Percentiles rank a stretch among this genome's conserved stretches.
These are phyloP conservation scores for Coemansia sp. DNA, from an alignment of 192 early-diverging fungal species.

Conservation along the genomic window DNA sequence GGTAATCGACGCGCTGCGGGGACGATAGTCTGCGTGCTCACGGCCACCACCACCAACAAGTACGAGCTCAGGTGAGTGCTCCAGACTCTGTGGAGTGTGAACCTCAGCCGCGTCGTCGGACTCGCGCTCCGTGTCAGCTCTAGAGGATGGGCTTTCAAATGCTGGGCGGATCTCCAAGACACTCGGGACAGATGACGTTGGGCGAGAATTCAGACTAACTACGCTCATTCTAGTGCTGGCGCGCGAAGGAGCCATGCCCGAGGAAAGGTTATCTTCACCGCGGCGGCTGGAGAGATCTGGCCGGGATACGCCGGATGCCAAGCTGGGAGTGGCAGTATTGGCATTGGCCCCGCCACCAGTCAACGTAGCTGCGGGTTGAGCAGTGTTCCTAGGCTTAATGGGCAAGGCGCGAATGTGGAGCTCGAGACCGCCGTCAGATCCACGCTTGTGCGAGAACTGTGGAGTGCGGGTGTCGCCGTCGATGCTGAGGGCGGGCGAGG, in stretches of 20 bases:
- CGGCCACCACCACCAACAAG: constrained; percentile 43
- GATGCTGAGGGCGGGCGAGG: constrained; percentile 33
- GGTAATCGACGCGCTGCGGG: constrained; percentile 43
- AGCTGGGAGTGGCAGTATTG: background rate
- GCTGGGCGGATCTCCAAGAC: constrained; percentile 48
- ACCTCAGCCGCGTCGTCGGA: constrained; percentile 13
- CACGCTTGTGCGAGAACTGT: constrained; percentile 35
- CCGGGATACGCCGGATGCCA: background rate
- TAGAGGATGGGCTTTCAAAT: constrained; percentile 29
- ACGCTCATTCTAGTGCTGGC: constrained; percentile 41
- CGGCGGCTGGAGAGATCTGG: background rate
- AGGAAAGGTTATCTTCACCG: background rate
- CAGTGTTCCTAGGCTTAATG: constrained; percentile 10
- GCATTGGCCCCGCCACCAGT: constrained; percentile 22
- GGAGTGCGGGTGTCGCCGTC: constrained; percentile 39
- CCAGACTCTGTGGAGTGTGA: constrained; percentile 35
- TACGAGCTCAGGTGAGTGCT: constrained; percentile 24
- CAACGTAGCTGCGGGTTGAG: constrained; percentile 9
- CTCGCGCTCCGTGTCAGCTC: constrained; percentile 16
- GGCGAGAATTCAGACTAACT: constrained; percentile 27
- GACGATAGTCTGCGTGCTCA: constrained; percentile 14
- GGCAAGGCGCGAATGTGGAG: constrained; percentile 51
- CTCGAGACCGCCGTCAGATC: constrained; percentile 39
- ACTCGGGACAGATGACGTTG: constrained; percentile 34
- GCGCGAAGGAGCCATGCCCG: constrained; percentile 14